Conservation (phyloP, 2,329 filamentous ascomycete species). For the Sporothrix curviconia region DNA sequence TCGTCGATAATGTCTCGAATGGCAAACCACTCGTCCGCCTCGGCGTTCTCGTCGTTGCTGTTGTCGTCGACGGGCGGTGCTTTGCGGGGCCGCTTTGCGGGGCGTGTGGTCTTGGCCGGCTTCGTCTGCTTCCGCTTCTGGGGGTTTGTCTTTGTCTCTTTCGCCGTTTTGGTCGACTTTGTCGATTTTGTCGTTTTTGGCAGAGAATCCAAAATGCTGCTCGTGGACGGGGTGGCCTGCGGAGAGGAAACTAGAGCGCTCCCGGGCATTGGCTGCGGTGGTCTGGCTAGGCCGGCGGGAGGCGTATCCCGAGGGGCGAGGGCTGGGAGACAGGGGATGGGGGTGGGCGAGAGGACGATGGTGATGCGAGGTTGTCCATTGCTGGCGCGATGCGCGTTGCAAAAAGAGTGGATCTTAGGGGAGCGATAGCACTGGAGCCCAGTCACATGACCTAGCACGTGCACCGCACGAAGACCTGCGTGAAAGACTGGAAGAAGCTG, state of each 20-base stretch:
- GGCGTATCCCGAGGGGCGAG: background rate
- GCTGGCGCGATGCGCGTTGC: background rate
- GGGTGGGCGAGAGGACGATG: background rate
- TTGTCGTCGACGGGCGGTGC: background rate
- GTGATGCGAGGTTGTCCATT: background rate
- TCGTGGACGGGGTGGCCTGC: background rate
- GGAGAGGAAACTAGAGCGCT: background rate
- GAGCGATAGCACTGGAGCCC: background rate
- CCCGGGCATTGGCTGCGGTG: slow-evolving; percentile 11
- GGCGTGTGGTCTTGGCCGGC: background rate
- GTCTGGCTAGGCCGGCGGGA: background rate
- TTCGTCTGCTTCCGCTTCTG: background rate
- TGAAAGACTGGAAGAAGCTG: no score
- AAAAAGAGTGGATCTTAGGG: background rate
- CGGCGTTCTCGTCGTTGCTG: background rate
- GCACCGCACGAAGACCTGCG: no score
- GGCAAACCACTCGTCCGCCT: slow-evolving; percentile 22
- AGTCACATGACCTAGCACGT: background rate
- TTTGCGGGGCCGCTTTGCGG: no score
- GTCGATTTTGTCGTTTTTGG: background rate
- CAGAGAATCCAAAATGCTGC: background rate
- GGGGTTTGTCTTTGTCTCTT: background rate
- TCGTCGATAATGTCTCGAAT: slow-evolving; percentile 34
- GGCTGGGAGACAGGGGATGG: background rate
- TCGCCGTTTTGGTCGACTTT: background rate